Evolutionary conservation across 257 asterid species (phyloP).

Genomic region (Linaria vulgaris): DNA sequence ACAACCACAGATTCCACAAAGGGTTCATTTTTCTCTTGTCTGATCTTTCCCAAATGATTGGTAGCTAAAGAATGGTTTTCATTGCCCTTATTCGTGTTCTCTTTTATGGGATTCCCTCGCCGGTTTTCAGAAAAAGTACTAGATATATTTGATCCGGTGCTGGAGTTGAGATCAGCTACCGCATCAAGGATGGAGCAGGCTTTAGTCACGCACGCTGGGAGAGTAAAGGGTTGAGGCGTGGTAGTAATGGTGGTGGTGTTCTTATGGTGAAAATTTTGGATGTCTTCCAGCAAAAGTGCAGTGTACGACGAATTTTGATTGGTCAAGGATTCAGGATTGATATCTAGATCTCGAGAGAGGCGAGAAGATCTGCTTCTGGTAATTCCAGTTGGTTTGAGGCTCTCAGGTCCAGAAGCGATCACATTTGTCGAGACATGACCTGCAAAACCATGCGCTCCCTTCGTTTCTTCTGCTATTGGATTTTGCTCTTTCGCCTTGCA

Average conservation of each 20-base stretch:
- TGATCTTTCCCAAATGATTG: slow-evolving; percentile 34
- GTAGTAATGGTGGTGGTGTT: too few relatives aligned
- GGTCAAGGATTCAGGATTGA: slow-evolving; percentile 52
- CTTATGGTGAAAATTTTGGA: slow-evolving; percentile 92
- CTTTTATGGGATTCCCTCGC: slow-evolving; percentile 34
- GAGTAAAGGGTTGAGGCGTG: slow-evolving; percentile 43
- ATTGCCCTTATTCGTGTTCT: slow-evolving; percentile 30
- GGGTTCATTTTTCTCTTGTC: slow-evolving; percentile 38
- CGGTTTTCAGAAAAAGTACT: slow-evolving; percentile 40
- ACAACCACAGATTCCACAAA: slow-evolving; percentile 72
- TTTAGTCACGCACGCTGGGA: slow-evolving; percentile 82
- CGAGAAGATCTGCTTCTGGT: slow-evolving; percentile 71
- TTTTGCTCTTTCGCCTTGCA: slow-evolving; percentile 37
- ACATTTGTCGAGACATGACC: slow-evolving; percentile 45
- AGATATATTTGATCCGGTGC: slow-evolving; percentile 46
- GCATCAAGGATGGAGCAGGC: slow-evolving; percentile 95
- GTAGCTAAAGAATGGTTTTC: slow-evolving; percentile 25
- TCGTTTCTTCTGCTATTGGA: slow-evolving; percentile 22
- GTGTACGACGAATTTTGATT: slow-evolving; percentile 69
- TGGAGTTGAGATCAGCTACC: slow-evolving; percentile 93
- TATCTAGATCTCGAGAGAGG: slow-evolving; percentile 73
- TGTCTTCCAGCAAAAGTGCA: slow-evolving; percentile 80
- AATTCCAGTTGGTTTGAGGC: slow-evolving; percentile 34
- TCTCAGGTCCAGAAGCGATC: slow-evolving; percentile 48
- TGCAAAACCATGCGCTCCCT: slow-evolving; percentile 9